These are phyloP conservation scores for Saccharomycopsis sp. DNA, from an alignment of 805 yeast genomes.

Conservation along the genomic window DNA sequence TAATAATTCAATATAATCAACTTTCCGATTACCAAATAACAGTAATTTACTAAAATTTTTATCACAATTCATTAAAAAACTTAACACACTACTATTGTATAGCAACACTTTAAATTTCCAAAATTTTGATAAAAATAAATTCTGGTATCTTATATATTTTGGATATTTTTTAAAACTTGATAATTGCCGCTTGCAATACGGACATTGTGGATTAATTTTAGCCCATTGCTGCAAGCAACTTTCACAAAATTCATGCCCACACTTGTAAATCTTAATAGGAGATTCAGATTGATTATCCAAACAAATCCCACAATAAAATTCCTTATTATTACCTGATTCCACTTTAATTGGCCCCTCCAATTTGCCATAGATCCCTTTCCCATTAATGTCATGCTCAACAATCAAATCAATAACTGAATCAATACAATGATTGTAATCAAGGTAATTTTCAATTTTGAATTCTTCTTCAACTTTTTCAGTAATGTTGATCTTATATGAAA, in stretches of 20 bases:
- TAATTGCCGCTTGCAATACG: slow-evolving; percentile 2
- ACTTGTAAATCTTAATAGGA: slow-evolving; percentile 4
- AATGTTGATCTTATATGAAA: slow-evolving; percentile 1
- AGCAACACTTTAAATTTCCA: slow-evolving; percentile 3
- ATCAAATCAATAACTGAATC: neutral
- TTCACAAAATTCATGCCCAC: slow-evolving; percentile 5
- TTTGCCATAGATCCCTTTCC: neutral
- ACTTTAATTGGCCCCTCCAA: neutral
- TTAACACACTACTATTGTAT: neutral
- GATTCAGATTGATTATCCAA: neutral
- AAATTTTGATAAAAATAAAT: slow-evolving; percentile 1
- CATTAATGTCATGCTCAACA: neutral
- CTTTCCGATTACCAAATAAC: neutral
- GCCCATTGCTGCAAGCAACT: slow-evolving; percentile 2
- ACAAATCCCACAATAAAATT: slow-evolving; percentile 6
- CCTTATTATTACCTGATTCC: neutral
- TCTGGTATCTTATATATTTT: neutral
- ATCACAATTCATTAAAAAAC: neutral
- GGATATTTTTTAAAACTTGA: neutral
- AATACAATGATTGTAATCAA: slow-evolving; percentile 1
- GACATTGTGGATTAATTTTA: slow-evolving; percentile 3
- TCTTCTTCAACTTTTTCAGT: neutral
- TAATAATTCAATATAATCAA: neutral
- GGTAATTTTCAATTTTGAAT: neutral
- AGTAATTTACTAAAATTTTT: neutral